Evolutionary conservation across 768 basidiomycete species (phyloP).

Genomic region (Phylloporus scabripes): DNA sequence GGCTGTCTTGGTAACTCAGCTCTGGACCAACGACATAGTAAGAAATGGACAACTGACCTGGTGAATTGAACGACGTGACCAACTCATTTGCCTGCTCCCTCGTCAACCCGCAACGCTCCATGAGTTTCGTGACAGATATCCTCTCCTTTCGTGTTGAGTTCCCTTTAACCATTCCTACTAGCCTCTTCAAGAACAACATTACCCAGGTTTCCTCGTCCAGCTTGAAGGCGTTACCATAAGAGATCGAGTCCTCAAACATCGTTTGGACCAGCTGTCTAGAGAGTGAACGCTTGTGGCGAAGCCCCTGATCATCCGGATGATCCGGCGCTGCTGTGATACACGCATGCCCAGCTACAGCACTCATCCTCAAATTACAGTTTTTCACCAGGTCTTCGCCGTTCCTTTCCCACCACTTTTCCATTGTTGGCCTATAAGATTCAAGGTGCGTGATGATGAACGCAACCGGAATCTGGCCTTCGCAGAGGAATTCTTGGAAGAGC

Average conservation of each 20-base stretch:
- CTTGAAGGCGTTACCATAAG: conserved; percentile 12
- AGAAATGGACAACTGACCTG: neutral
- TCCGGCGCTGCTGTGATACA: conserved; percentile 24
- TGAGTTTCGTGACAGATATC: conserved; percentile 8
- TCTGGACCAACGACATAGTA: neutral
- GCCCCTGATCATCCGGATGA: neutral
- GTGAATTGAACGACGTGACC: conserved; percentile 6
- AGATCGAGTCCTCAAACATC: conserved; percentile 21
- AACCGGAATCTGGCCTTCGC: conserved; percentile 34
- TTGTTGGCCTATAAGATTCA: conserved; percentile 22
- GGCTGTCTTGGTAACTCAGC: conserved; percentile 2
- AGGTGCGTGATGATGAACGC: conserved; percentile 37
- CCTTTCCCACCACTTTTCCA: conserved; percentile 32
- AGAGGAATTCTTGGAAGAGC: conserved; percentile 36
- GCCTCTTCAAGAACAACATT: conserved; percentile 19
- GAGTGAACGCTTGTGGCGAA: conserved; percentile 4
- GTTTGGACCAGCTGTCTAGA: conserved; percentile 15
- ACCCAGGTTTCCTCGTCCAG: conserved; percentile 18
- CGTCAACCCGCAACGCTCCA: conserved; percentile 13
- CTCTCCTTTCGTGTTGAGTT: conserved; percentile 7
- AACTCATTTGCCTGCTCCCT: conserved; percentile 18
- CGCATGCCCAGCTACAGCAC: conserved; percentile 22
- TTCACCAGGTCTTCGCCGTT: conserved; percentile 15
- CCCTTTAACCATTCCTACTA: conserved; percentile 14
- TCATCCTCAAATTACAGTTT: conserved; percentile 6